Percentiles rank a stretch among this genome's conserved stretches.
Evolutionary conservation across 208 protist genomes (phyloP).

Genomic region (Acanthamoeba royreba): DNA sequence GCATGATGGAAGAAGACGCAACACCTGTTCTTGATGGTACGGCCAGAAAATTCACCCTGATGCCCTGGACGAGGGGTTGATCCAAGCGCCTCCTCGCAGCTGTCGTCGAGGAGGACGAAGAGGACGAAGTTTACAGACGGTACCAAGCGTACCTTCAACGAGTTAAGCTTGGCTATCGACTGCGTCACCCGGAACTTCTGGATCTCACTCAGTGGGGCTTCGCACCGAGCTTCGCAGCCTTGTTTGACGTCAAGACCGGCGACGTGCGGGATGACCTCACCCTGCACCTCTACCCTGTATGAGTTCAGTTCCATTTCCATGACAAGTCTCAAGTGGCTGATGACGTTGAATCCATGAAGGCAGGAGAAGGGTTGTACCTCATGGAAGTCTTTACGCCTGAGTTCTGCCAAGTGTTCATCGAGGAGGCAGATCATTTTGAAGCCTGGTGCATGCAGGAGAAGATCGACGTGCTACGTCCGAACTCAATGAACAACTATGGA

Average conservation of each 20-base stretch:
- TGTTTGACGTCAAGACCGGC: no score
- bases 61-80: no score
- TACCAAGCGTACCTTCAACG: background rate
- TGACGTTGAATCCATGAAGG: background rate
- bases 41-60: no score
- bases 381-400: constrained; percentile 55
- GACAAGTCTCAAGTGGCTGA: background rate
- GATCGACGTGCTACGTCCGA: constrained; percentile 53
- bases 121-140: no score
- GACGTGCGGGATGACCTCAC: no score
- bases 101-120: no score
- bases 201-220: background rate
- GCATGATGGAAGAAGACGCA: no score
- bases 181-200: background rate
- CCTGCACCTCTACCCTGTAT: no score
- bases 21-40: no score
- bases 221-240: background rate
- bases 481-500: constrained; percentile 74
- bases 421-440: constrained; percentile 63
- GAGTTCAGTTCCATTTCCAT: no score
- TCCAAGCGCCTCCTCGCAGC: no score
- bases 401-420: constrained; percentile 53
- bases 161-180: background rate
- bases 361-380: constrained; percentile 33
- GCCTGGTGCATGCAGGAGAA: background rate